phyloP scores from a whole-genome alignment of 2,329 filamentous ascomycete genomes.

The Penicillium sp. region DNA sequence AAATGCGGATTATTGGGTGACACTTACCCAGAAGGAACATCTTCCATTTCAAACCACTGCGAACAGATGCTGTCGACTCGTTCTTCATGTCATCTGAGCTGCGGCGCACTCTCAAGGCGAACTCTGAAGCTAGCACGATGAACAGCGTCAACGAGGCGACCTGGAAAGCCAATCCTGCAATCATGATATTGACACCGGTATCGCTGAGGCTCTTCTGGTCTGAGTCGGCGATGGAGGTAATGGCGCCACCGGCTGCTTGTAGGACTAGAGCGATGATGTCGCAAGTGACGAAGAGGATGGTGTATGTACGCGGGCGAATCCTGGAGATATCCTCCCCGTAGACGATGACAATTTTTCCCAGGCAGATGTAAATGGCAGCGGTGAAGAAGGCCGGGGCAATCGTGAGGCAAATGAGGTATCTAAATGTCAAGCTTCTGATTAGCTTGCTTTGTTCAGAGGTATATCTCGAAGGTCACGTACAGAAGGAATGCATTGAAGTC shows the following conservation, averaged over 20 bases:
- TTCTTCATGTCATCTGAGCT: conserved; percentile 8
- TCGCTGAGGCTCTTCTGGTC: conserved; percentile 31
- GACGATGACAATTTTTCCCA: conserved; percentile 40
- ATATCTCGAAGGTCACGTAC: conserved; percentile 27
- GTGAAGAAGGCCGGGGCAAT: conserved; percentile 68
- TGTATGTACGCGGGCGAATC: conserved; percentile 38
- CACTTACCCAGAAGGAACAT: conserved; percentile 13
- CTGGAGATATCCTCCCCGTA: conserved; percentile 40
- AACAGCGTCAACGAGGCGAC: conserved; percentile 21
- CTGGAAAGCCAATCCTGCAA: conserved; percentile 20
- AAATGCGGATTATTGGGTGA: neutral
- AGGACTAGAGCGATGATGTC: conserved; percentile 65
- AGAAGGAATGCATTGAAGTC: conserved; percentile 47
- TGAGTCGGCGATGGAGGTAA: conserved; percentile 51
- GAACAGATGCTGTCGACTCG: conserved; percentile 4
- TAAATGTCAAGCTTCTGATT: conserved; percentile 48
- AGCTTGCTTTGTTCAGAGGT: conserved; percentile 35
- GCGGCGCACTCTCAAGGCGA: conserved; percentile 12
- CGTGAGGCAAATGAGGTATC: conserved; percentile 66
- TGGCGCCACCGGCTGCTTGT: conserved; percentile 63
- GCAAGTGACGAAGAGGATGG: conserved; percentile 62
- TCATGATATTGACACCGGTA: conserved; percentile 21
- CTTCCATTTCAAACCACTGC: conserved; percentile 10
- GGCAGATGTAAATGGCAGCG: conserved; percentile 66
- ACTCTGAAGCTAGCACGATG: conserved; percentile 17